Conservation (phyloP, 306 rosid genomes). For the Quercus dentata region DNA sequence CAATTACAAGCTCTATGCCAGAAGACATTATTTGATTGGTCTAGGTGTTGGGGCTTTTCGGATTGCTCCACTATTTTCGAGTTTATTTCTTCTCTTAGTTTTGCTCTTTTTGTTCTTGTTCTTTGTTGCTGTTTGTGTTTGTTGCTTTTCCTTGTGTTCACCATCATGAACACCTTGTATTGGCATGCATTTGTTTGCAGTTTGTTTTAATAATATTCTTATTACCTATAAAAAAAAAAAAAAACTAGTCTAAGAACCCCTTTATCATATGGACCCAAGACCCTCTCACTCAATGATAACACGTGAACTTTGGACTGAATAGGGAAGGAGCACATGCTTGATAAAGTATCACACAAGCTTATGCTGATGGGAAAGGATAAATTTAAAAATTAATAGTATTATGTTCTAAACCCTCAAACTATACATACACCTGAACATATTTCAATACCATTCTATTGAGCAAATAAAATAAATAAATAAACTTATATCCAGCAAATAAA, state of each 20-base stretch:
- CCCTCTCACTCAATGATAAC: neutral
- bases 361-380: neutral
- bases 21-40: too few relatives aligned
- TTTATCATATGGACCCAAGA: neutral
- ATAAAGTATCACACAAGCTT: neutral
- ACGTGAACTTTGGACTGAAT: neutral
- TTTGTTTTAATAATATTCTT: too few relatives aligned
- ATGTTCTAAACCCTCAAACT: neutral
- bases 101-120: too few relatives aligned
- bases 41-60: too few relatives aligned
- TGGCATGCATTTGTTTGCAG: too few relatives aligned
- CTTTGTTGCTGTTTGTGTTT: too few relatives aligned
- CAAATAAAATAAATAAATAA: neutral
- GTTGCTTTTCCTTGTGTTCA: too few relatives aligned
- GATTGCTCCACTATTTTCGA: too few relatives aligned
- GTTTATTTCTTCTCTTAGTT: too few relatives aligned
- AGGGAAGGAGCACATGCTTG: neutral
- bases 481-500: conserved; percentile 16
- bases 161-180: too few relatives aligned
- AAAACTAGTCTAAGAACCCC: neutral
- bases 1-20: too few relatives aligned
- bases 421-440: neutral
- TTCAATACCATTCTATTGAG: neutral
- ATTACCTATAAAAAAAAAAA: too few relatives aligned
- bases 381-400: neutral